Conservation (phyloP, 2,329 filamentous ascomycete genomes). For the Fusarium sp. region DNA sequence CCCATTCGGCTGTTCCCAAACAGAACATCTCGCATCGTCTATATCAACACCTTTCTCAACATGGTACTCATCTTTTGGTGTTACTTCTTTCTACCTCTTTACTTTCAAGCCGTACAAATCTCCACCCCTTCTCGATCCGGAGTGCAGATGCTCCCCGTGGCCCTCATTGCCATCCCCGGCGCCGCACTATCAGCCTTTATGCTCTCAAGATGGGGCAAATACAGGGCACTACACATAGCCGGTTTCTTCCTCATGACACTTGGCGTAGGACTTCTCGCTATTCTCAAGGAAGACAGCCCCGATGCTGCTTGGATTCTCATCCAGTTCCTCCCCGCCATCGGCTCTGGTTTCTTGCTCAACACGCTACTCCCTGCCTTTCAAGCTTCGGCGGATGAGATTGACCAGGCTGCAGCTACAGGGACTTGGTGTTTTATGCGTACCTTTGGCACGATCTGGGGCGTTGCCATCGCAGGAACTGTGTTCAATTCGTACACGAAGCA, state of each 20-base stretch:
- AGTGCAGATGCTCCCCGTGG: slow-evolving; percentile 49
- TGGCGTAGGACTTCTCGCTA: slow-evolving; percentile 56
- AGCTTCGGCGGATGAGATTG: slow-evolving; percentile 49
- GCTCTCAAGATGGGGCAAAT: slow-evolving; percentile 50
- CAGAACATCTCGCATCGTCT: slow-evolving; percentile 39
- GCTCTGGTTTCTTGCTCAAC: slow-evolving; percentile 57
- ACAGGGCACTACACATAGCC: slow-evolving; percentile 50
- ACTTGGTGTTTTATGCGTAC: slow-evolving; percentile 58
- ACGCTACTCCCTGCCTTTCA: slow-evolving; percentile 59
- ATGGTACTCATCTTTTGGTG: slow-evolving; percentile 49
- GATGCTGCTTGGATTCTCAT: slow-evolving; percentile 54
- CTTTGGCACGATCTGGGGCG: slow-evolving; percentile 59
- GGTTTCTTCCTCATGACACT: slow-evolving; percentile 55
- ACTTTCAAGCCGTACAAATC: slow-evolving; percentile 58
- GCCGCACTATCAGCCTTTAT: slow-evolving; percentile 44
- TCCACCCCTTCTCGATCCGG: slow-evolving; percentile 50
- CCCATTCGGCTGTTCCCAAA: slow-evolving; percentile 39
- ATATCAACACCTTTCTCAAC: slow-evolving; percentile 41
- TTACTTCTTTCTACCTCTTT: slow-evolving; percentile 58
- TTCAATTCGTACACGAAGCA: slow-evolving; percentile 51
- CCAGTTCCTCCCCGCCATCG: slow-evolving; percentile 55
- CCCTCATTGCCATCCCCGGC: slow-evolving; percentile 47
- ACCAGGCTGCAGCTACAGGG: slow-evolving; percentile 52
- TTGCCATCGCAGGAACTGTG: slow-evolving; percentile 58
- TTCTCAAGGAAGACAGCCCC: slow-evolving; percentile 51